These are phyloP conservation scores for Psophocarpus tetragonolobus DNA, from an alignment of 306 rosid genomes.

Conservation along the genomic window DNA sequence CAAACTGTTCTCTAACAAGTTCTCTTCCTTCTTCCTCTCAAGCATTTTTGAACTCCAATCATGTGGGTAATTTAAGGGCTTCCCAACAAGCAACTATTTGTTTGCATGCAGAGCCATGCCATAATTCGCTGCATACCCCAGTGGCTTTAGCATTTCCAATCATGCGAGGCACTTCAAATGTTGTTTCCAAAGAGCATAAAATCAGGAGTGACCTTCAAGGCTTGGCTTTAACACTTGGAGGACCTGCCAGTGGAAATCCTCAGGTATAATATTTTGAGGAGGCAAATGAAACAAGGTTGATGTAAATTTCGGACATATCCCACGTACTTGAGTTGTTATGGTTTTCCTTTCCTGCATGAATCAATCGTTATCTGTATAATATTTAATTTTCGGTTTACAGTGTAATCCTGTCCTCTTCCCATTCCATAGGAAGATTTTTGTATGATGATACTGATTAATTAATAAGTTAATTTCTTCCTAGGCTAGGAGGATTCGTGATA, in stretches of 20 bases:
- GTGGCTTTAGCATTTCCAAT: slow-evolving; percentile 40
- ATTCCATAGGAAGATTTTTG: not conserved
- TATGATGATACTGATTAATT: not conserved
- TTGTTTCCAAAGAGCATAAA: slow-evolving; percentile 44
- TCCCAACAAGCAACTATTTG: not conserved
- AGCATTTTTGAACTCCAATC: slow-evolving; percentile 33
- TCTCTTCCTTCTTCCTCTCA: slow-evolving; percentile 24
- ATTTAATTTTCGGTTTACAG: not conserved
- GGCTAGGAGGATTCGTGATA: not conserved
- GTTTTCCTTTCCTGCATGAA: not conserved
- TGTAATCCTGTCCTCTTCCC: not conserved
- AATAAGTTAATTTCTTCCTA: slow-evolving; percentile 6
- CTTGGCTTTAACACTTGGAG: slow-evolving; percentile 70
- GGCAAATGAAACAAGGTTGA: slow-evolving; percentile 10
- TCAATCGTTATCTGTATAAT: not conserved
- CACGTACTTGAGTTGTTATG: not conserved
- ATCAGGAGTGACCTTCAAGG: slow-evolving; percentile 66
- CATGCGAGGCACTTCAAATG: slow-evolving; percentile 28
- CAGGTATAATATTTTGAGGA: slow-evolving; percentile 1
- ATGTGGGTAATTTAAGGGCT: not conserved
- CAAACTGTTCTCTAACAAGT: slow-evolving; percentile 25
- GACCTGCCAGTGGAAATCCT: slow-evolving; percentile 62
- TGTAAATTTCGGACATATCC: slow-evolving; percentile 33
- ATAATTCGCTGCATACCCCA: not conserved
- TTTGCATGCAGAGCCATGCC: slow-evolving; percentile 11